Conservation (phyloP, 495 filamentous ascomycete species). For the Tuber magnatum region DNA sequence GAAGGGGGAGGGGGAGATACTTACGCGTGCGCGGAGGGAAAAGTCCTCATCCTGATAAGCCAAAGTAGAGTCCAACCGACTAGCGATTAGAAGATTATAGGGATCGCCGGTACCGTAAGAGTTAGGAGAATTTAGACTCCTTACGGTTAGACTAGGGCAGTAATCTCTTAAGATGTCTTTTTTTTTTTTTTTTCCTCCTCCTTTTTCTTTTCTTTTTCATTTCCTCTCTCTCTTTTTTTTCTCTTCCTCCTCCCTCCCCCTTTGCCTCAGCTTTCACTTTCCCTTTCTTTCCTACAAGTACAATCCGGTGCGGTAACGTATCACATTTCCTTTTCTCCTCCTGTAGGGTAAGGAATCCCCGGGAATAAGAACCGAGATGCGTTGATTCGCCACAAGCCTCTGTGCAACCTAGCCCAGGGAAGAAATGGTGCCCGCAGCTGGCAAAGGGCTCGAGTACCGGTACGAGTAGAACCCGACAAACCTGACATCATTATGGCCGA, state of each 20-base stretch:
- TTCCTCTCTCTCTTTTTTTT: neutral
- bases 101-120: neutral
- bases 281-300: neutral
- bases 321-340: neutral
- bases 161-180: neutral
- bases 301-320: neutral
- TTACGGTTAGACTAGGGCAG: slow-evolving; percentile 3
- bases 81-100: neutral
- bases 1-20: neutral
- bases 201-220: neutral
- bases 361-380: neutral
- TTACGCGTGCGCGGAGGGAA: slow-evolving; percentile 1
- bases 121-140: slow-evolving; percentile 6
- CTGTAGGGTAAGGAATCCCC: neutral
- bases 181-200: neutral
- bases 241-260: neutral
- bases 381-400: slow-evolving; percentile 1
- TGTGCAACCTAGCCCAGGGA: neutral
- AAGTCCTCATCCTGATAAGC: slow-evolving; percentile 1
- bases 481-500: slow-evolving; percentile 2
- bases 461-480: neutral
- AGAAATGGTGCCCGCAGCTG: neutral
- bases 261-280: neutral
- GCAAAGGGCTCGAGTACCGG: neutral
- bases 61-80: slow-evolving; percentile 1